These are phyloP conservation scores for Syncephalis fuscata DNA, from an alignment of 371 early-diverging fungal genomes.

Conservation along the genomic window DNA sequence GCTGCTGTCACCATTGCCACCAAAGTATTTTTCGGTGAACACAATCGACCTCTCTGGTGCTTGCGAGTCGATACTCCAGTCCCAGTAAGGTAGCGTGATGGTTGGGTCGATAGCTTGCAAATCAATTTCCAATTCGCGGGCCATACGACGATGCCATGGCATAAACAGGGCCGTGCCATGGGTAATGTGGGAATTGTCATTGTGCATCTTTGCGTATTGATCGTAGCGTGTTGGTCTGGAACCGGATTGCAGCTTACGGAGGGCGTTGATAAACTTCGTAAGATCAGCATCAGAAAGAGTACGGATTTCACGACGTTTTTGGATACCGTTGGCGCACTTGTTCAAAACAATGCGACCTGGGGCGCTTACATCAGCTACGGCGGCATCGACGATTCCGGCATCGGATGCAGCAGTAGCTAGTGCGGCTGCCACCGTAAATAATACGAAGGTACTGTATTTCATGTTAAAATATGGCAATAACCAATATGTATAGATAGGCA, in stretches of 20 bases:
- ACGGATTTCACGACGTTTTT: conserved; percentile 2
- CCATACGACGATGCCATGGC: conserved; percentile 18
- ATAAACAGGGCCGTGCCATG: conserved; percentile 9
- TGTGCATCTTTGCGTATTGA: not conserved
- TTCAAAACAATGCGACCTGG: too few species aligned
- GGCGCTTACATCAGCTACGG: too few species aligned
- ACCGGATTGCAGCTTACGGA: not conserved
- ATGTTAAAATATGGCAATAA: too few species aligned
- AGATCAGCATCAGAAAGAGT: not conserved
- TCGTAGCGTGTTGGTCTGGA: not conserved
- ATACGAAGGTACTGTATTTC: too few species aligned
- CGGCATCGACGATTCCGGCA: too few species aligned
- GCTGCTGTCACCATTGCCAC: conserved; percentile 1
- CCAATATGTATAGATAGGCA: too few species aligned
- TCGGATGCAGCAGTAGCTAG: too few species aligned
- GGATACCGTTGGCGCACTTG: too few species aligned
- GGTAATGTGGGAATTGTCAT: not conserved
- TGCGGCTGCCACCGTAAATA: too few species aligned
- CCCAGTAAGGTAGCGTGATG: conserved; percentile 10
- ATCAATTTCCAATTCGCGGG: conserved; percentile 12
- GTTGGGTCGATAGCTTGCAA: conserved; percentile 9
- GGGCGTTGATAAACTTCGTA: conserved; percentile 1
- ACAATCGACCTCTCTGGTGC: not conserved
- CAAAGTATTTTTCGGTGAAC: not conserved
- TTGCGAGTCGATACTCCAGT: conserved; percentile 4